Percentiles rank a stretch among this genome's conserved stretches.
Evolutionary conservation across 306 rosid species (phyloP).

Genomic region (Benincasa hispida): DNA sequence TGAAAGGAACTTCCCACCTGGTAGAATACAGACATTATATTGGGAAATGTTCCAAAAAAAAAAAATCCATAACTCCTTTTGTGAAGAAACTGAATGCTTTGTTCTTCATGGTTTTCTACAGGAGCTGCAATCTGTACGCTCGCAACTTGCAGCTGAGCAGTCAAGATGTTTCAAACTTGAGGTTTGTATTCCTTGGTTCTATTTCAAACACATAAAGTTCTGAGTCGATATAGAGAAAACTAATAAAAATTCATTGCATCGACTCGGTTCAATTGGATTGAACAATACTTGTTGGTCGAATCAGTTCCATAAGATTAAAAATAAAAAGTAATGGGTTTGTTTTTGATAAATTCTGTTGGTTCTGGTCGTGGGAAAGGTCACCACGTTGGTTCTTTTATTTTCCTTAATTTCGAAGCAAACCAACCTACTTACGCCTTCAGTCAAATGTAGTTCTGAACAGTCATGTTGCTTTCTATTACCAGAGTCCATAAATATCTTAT

Average conservation of each 20-base stretch:
- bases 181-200: slow-evolving; percentile 27
- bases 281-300: neutral
- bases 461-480: neutral
- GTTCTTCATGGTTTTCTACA: slow-evolving; percentile 16
- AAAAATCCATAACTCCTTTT: neutral
- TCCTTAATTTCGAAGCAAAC: neutral
- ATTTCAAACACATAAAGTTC: neutral
- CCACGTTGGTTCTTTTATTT: neutral
- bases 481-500: neutral
- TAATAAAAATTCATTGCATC: neutral
- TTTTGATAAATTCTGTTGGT: neutral
- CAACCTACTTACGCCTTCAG: no score
- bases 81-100: neutral
- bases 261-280: neutral
- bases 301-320: neutral
- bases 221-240: neutral
- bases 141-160: slow-evolving; percentile 88
- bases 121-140: slow-evolving; percentile 97
- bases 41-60: neutral
- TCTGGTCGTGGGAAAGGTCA: neutral
- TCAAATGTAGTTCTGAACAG: neutral
- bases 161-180: slow-evolving; percentile 96
- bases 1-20: neutral
- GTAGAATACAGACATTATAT: neutral
- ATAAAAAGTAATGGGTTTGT: neutral